Conservation (phyloP, 2,329 filamentous ascomycete species). For the Colletotrichum destructivum region DNA sequence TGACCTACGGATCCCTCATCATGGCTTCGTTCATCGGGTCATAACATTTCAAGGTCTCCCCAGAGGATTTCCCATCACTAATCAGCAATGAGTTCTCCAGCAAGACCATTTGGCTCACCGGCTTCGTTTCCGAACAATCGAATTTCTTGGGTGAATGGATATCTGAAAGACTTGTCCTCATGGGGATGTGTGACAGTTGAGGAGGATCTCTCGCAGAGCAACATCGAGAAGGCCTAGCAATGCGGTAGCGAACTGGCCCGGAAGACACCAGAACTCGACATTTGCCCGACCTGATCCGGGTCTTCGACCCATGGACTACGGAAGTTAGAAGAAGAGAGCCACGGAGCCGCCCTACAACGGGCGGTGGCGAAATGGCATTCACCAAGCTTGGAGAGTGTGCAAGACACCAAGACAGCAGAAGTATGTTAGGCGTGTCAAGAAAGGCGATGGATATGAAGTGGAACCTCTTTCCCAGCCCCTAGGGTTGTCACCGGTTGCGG, state of each 20-base stretch:
- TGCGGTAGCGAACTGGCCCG: neutral
- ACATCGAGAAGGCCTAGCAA: slow-evolving; percentile 25
- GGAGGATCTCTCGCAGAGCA: slow-evolving; percentile 31
- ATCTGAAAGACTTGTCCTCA: slow-evolving; percentile 49
- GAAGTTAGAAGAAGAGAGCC: neutral
- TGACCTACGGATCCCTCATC: neutral
- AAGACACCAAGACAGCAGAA: too few species aligned
- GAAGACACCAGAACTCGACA: neutral
- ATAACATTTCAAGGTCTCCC: neutral
- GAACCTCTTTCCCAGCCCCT: neutral
- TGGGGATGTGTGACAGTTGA: slow-evolving; percentile 40
- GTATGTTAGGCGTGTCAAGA: neutral
- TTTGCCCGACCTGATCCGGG: neutral
- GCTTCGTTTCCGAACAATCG: slow-evolving; percentile 53
- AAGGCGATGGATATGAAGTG: neutral
- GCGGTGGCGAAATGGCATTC: neutral
- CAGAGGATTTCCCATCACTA: neutral
- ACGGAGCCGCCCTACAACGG: neutral
- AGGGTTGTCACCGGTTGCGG: too few species aligned
- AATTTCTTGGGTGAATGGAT: slow-evolving; percentile 54
- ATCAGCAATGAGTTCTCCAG: neutral
- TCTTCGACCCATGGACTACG: neutral
- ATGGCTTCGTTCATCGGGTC: neutral
- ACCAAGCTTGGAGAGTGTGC: too few species aligned
- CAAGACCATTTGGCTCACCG: slow-evolving; percentile 6